Conservation (phyloP, 169 alveolate genomes). For the Cryptosporidium sp. region DNA sequence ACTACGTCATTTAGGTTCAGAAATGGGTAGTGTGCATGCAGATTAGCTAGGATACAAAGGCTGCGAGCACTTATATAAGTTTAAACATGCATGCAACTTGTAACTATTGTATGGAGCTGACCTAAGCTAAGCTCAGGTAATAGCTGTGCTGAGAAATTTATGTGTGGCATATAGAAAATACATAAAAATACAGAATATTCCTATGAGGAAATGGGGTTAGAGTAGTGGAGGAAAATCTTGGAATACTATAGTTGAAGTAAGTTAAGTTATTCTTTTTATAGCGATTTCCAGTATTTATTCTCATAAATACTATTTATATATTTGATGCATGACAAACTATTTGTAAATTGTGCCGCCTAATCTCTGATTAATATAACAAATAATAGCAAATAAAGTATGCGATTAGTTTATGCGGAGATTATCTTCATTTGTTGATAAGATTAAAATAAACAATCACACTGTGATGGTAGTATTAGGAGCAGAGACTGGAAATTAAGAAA, state of each 20-base stretch:
- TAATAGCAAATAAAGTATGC: slow-evolving; percentile 2
- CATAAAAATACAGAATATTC: no score
- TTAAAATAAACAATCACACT: not conserved
- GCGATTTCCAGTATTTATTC: not conserved
- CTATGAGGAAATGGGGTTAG: no score
- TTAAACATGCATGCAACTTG: no score
- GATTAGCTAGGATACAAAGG: not conserved
- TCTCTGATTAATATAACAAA: not conserved
- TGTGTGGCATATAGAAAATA: no score
- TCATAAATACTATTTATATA: not conserved
- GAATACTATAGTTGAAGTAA: not conserved
- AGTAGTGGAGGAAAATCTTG: no score
- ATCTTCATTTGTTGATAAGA: not conserved
- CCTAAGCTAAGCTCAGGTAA: not conserved
- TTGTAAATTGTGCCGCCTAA: not conserved
- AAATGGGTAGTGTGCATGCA: not conserved
- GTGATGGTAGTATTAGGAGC: not conserved
- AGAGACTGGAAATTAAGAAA: not conserved
- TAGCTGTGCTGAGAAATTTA: not conserved
- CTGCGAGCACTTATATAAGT: not conserved
- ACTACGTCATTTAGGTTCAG: not conserved
- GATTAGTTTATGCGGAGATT: not conserved
- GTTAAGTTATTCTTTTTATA: not conserved
- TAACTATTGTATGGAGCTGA: no score
- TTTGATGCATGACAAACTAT: not conserved